Conservation (phyloP, 306 rosid genomes). For the Senna siamea region DNA sequence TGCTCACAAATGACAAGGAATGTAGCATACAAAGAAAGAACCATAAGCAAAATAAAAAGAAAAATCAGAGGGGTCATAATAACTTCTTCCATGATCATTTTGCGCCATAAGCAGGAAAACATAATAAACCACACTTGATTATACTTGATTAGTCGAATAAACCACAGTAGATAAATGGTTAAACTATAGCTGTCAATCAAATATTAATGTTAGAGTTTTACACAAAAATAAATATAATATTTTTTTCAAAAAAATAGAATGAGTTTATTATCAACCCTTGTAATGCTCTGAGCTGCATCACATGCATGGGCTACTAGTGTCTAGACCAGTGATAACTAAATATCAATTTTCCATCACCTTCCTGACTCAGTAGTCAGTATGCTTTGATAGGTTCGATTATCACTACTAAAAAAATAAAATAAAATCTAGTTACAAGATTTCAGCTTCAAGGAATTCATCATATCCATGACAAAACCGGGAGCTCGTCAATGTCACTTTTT, state of each 20-base stretch:
- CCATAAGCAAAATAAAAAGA: background rate
- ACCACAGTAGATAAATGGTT: background rate
- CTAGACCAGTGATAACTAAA: constrained; percentile 5
- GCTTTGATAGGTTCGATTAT: background rate
- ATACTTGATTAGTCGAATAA: too few species aligned
- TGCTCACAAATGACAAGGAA: background rate
- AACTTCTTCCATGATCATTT: constrained; percentile 6
- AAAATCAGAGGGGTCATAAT: background rate
- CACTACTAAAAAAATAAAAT: too few species aligned
- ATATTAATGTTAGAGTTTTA: background rate
- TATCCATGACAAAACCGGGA: background rate
- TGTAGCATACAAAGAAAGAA: background rate
- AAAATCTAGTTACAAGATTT: too few species aligned
- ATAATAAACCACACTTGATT: too few species aligned
- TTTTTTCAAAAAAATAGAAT: background rate
- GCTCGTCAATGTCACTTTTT: background rate
- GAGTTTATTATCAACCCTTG: background rate
- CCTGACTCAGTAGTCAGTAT: background rate
- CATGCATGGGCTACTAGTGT: background rate
- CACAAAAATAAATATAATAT: background rate
- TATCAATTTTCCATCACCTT: background rate
- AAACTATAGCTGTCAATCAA: background rate
- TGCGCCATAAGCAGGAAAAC: constrained; percentile 11
- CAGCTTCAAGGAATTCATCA: too few species aligned
- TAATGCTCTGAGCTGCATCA: background rate